phyloP scores from a whole-genome alignment of 2,329 filamentous ascomycete species.

The Colletotrichum agaves region DNA sequence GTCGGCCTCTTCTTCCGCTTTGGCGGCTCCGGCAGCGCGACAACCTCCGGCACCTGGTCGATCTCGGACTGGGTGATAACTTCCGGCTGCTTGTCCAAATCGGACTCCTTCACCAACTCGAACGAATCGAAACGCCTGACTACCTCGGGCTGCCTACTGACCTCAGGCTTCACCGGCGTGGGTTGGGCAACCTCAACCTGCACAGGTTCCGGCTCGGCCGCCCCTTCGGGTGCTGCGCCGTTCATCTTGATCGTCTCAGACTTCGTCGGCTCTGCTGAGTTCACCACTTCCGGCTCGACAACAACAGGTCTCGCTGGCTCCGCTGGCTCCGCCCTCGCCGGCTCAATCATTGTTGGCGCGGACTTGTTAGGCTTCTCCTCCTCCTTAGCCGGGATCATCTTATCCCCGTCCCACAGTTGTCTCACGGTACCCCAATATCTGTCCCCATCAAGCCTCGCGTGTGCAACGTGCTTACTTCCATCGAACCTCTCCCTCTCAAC shows the following conservation, averaged over 20 bases:
- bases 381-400: neutral
- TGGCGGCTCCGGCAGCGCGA: neutral
- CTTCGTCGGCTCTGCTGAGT: neutral
- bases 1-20: conserved; percentile 25
- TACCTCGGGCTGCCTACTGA: neutral
- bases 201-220: neutral
- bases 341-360: neutral
- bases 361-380: neutral
- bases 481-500: conserved; percentile 59
- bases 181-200: neutral
- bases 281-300: neutral
- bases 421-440: conserved; percentile 63
- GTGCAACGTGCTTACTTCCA: conserved; percentile 62
- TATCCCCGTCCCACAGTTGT: conserved; percentile 55
- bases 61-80: neutral
- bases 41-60: neutral
- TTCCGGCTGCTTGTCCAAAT: neutral
- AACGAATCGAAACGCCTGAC: neutral
- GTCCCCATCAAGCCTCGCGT: conserved; percentile 55
- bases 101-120: neutral
- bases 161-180: neutral
- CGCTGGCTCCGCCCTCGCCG: neutral
- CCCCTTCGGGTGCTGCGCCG: neutral
- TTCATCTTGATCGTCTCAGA: neutral
- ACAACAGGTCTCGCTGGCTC: neutral